Evolutionary conservation across 2,329 filamentous ascomycete species (phyloP).

Genomic region (Ophiostoma sp.): DNA sequence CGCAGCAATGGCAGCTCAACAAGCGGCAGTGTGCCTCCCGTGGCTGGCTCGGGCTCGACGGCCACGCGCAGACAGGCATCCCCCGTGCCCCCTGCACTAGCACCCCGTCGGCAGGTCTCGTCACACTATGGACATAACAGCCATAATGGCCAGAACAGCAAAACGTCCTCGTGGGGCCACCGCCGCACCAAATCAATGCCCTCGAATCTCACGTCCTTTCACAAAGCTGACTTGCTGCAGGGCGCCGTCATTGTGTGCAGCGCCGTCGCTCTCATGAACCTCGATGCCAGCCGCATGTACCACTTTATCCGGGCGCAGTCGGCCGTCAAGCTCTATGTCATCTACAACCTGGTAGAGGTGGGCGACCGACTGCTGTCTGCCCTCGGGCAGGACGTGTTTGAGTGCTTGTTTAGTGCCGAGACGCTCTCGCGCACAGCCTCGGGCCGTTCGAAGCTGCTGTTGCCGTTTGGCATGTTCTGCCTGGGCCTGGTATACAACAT

Average conservation of each 20-base stretch:
- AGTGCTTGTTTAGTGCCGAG: slow-evolving; percentile 91
- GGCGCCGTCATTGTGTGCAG: slow-evolving; percentile 83
- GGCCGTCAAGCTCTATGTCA: slow-evolving; percentile 96
- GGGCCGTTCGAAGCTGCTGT: slow-evolving; percentile 82
- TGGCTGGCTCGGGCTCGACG: background rate
- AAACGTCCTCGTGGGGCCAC: slow-evolving; percentile 30
- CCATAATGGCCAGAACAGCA: background rate
- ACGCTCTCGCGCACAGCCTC: slow-evolving; percentile 81
- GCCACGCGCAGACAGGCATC: slow-evolving; percentile 3
- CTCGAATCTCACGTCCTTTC: slow-evolving; percentile 75
- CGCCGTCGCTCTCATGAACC: slow-evolving; percentile 76
- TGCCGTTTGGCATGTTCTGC: slow-evolving; percentile 86
- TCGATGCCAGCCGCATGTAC: slow-evolving; percentile 97
- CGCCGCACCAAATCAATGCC: slow-evolving; percentile 77
- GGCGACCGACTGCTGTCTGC: slow-evolving; percentile 85
- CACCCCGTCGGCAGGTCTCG: slow-evolving; percentile 2
- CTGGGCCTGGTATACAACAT: slow-evolving; percentile 84
- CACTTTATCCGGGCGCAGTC: slow-evolving; percentile 95
- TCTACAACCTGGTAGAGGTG: slow-evolving; percentile 95
- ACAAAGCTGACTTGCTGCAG: slow-evolving; percentile 93
- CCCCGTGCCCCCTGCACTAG: background rate
- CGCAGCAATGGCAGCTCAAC: slow-evolving; percentile 18
- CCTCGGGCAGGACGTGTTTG: slow-evolving; percentile 89
- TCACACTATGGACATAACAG: background rate
- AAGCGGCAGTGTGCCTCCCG: slow-evolving; percentile 13